Conservation (phyloP, 176 grass and related monocot genomes). For the Aegilops tauschii region DNA sequence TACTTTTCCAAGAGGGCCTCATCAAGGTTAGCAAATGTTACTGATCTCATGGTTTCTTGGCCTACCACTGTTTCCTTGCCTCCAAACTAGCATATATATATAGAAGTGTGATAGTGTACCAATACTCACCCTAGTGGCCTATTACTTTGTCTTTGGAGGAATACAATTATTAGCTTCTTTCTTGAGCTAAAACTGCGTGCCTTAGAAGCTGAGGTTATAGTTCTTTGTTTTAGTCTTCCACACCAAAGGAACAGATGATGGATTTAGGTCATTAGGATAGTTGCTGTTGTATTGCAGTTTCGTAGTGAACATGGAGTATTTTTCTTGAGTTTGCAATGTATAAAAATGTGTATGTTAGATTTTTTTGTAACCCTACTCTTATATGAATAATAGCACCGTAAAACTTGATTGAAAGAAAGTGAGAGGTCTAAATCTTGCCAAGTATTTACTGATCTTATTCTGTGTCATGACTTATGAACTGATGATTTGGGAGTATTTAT, state of each 20-base stretch:
- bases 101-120: constrained; percentile 1
- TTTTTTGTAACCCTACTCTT: not conserved
- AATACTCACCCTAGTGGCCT: not conserved
- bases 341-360: not conserved
- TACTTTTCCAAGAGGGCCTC: constrained; percentile 95
- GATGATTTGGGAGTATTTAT: constrained; percentile 1
- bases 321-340: not conserved
- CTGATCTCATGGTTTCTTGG: not conserved
- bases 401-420: not conserved
- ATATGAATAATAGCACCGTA: not conserved
- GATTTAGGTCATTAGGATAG: not conserved
- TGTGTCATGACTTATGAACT: not conserved
- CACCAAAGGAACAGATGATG: not conserved
- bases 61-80: not conserved
- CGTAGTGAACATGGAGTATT: not conserved
- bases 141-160: not conserved
- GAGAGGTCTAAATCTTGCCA: not conserved
- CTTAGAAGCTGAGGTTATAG: not conserved
- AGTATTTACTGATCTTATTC: not conserved
- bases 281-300: not conserved
- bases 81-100: not conserved
- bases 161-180: not conserved
- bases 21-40: constrained; percentile 64
- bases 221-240: not conserved
- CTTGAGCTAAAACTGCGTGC: not conserved